Base-by-base conservation (phyloP, 768 basidiomycete genomes). In the Boletus coccyginus region DNA sequence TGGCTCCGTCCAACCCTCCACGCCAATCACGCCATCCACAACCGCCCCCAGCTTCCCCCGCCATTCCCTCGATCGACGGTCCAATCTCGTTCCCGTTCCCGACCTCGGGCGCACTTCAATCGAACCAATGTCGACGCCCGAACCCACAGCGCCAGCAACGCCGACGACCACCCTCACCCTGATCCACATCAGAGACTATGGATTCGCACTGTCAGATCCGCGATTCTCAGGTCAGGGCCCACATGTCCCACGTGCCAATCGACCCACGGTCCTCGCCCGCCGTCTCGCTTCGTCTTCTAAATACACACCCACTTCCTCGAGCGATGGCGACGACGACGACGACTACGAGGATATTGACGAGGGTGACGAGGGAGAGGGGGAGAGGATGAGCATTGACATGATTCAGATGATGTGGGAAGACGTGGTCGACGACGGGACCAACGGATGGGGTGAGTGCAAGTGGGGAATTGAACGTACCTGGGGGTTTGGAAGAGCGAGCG, bases 131-230 rank as follows among this genome's bases (percentile, higher is more conserved):
- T 24, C 50, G 12, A 55, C 53, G 12, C 13, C 48, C 9, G 21
- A 38, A 3, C 47, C 53, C 13, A 43, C 35, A 11, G 19, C 52
- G 11, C 39, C 50, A 5, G 4, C 46, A 45, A 14, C 39, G 17
- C 21, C 50, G 40, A 17, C 41, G 27, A 27, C 27, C 27, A 7
- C 53, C 2, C 33, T 52, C 5, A 13, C 50, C 6, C 57, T 74
- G 13, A 73, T 80, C 62, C 75, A 75, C 52, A 78, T 82, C 29
- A 77, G 80, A n/a, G 81, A 83, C 62, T 83, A 73, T 59, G 81
- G 74, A 12, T 83, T 74, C 59, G 58, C 73, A 21, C 52, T 62
- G 3, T 46, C 68, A 7, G 82, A 82, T 66, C 70, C 65, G 16
- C 75, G 81, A 8, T 80, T 81, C 63, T 59, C 64, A 7, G 79